Base-by-base conservation (phyloP, 2,329 filamentous ascomycete species). In the Alternaria gansuensis region DNA sequence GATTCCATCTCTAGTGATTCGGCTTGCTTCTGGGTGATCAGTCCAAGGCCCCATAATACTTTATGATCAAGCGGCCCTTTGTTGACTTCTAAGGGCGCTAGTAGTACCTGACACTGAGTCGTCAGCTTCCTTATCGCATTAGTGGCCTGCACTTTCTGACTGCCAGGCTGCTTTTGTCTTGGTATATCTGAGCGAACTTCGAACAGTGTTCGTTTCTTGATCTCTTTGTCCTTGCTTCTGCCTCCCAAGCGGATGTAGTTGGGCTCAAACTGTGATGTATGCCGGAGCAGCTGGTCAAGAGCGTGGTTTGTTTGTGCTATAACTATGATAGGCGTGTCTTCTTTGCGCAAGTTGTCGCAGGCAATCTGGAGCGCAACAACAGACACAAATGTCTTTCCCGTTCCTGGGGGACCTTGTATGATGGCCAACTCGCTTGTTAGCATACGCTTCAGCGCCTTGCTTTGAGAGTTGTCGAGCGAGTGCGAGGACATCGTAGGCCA, bases 291-390 rank as follows among this genome's bases (percentile, higher is more conserved):
- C 71, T 97, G 93, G 67, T 97, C 93, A 0, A 97, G 80, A 0
- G 93, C 93, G 75, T 97, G 92, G 59, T 97, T 97, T 0, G 93
- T 97, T 68, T 97, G 92, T 7, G 92, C 92, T 0, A 92, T 85
- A 3, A 97, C 60, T 21, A 97, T 83, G 29, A 97, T 88, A 0
- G 91, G 91, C 8, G 88, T 84, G 57, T 89, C 86, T 0, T 77
- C 80, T 2, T 72, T 59, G 21, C 60, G 59, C 69, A 86, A 82
- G 52, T 90, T 91, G 1, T 82, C 77, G 0, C 92, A 79, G 52
- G 93, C 79, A 1, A 89, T 81, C 45, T 85, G 86, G 9, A 97
- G 75, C 0, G 90, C 89, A 26, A 88, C 80, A 2, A 94, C 86
- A 0, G 92, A 95, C 0, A 93, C 90, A 64, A 90, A 90, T 0